phyloP scores from a whole-genome alignment of 257 asterid genomes.

The Nicotiana paniculata region DNA sequence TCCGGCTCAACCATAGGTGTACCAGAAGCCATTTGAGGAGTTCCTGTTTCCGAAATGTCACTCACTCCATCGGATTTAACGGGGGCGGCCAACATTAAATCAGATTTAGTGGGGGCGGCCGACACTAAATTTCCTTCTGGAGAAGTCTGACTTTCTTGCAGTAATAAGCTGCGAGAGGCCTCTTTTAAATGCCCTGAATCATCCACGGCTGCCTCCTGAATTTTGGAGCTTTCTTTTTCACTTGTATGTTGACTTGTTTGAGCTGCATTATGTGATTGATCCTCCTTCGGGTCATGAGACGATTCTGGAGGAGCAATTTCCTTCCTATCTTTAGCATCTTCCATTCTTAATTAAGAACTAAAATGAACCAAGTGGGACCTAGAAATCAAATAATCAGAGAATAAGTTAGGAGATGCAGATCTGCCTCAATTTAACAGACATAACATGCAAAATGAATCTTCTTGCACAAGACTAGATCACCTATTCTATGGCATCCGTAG shows the following conservation, averaged over 20 bases:
- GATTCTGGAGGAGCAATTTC: conserved; percentile 37
- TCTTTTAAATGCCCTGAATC: conserved; percentile 18
- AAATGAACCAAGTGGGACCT: conserved; percentile 22
- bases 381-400: not conserved
- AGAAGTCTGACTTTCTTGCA: conserved; percentile 3
- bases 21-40: conserved; percentile 15
- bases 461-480: not conserved
- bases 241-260: conserved; percentile 20
- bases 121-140: conserved; percentile 10
- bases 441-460: not conserved
- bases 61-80: conserved; percentile 10
- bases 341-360: conserved; percentile 44
- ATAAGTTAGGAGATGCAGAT: not conserved
- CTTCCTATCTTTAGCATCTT: conserved; percentile 32
- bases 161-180: not conserved
- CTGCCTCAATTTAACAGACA: not conserved
- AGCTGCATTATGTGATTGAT: conserved; percentile 28
- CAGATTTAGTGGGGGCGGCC: conserved; percentile 14
- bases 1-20: conserved; percentile 17
- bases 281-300: conserved; percentile 27
- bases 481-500: not conserved
- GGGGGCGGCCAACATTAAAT: conserved; percentile 19
- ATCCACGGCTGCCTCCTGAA: conserved; percentile 5
- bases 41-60: conserved; percentile 13
- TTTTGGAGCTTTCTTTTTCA: conserved; percentile 17